A percentile compares a stretch with the other conserved stretches of the same genome.
These are phyloP conservation scores for Francoa sonchifolia DNA, from an alignment of 441 rosid genomes.

Conservation along the genomic window DNA sequence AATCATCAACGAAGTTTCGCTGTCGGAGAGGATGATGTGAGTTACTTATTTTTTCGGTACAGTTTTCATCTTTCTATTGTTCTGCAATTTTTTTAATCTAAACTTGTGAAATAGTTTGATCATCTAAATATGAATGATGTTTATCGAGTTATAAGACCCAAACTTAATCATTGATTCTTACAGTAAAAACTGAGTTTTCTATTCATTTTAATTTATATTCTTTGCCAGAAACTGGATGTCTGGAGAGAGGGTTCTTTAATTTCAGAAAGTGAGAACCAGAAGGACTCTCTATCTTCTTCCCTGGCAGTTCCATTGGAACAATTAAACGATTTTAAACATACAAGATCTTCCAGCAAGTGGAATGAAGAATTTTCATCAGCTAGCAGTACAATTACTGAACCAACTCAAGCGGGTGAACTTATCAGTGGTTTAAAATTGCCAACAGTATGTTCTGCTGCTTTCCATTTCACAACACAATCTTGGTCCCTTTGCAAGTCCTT, in stretches of 20 bases:
- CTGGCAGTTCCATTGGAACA: constrained; percentile 34
- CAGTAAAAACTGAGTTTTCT: too few relatives aligned
- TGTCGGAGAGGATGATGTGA: constrained; percentile 60
- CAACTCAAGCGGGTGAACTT: constrained; percentile 51
- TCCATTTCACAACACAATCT: constrained; percentile 2
- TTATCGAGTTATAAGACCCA: too few relatives aligned
- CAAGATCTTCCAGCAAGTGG: constrained; percentile 70
- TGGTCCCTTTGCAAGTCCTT: too few relatives aligned
- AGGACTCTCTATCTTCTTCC: constrained; percentile 41
- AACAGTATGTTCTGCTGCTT: constrained; percentile 22
- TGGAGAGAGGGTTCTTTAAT: constrained; percentile 41
- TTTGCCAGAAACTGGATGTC: constrained; percentile 42
- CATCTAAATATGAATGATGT: too few relatives aligned
- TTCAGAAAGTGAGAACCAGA: constrained; percentile 44
- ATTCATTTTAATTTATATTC: constrained; percentile 9
- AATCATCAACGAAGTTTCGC: constrained; percentile 59
- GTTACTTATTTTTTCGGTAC: constrained; percentile 18
- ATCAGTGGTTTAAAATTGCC: constrained; percentile 29
- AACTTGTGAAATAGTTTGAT: not conserved
- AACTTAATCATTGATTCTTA: not conserved
- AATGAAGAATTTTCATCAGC: constrained; percentile 67
- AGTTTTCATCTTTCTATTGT: not conserved
- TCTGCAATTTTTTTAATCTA: not conserved
- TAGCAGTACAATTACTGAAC: constrained; percentile 57
- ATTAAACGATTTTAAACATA: constrained; percentile 46